Evolutionary conservation across 257 asterid species (phyloP), one percentile per base, ranked within the genome.

Genomic region (Lycium ferocissimum): DNA sequence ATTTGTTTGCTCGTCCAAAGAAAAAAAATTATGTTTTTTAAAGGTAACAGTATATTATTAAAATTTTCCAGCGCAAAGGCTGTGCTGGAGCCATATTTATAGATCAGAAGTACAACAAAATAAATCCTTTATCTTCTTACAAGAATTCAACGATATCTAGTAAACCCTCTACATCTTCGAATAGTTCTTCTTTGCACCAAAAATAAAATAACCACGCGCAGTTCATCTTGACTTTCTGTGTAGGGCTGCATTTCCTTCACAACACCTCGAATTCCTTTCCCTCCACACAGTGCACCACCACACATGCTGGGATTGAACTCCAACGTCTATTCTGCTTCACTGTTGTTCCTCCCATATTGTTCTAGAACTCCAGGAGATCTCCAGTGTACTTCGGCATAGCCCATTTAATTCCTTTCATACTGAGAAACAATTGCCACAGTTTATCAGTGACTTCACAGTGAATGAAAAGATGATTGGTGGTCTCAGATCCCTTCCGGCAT

Each of bases 401-500:
- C 26, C n/a, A 73, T 20, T 43, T 73, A 45, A 45, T 73, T 73
- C 80, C 59, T 73, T 45, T 45, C 40, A 0, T n/a, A 73, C 38
- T n/a, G 80, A 56, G 61, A 11, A 73, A 73, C 37, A 73, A 73
- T 73, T 73, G 80, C 11, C 80, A n/a, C 80, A 73, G 61, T 20
- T 58, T 8, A 20, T 12, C 80, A 73, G 59, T 45, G 80, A 73
- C 38, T 73, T 49, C 58, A 73, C 40, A 45, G 59, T 72, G 9
- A 72, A 73, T 1, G 40, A 73, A 20, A 73, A 11, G 58, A 22
- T 20, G 59, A 22, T 73, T 73, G 80, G n/a, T 73, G 12, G n/a
- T 51, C 38, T n/a, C 59, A 2, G 59, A 45, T 49, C 45, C 80
- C 58, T 45, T 73, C 59, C 9, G 58, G 20, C n/a, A 73, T 45